These are phyloP conservation scores for Oenanthe javanica DNA, from an alignment of 140 eudicot genomes.

Conservation along the genomic window DNA sequence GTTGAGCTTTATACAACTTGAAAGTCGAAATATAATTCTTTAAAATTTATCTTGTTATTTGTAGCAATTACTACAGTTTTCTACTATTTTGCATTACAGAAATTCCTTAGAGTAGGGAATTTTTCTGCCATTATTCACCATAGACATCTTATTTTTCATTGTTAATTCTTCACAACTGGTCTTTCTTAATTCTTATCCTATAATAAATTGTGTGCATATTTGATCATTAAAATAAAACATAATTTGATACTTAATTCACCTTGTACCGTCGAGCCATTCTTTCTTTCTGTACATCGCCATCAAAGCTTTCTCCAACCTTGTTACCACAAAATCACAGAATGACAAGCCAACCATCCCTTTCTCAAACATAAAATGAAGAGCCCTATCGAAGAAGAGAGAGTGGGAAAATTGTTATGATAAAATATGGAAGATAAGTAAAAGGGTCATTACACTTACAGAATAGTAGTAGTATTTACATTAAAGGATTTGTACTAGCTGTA, in stretches of 20 bases:
- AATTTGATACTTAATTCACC: conserved; percentile 25
- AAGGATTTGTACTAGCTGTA: conserved; percentile 74
- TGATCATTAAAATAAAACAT: conserved; percentile 33
- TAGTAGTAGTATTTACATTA: conserved; percentile 45
- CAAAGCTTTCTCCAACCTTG: conserved; percentile 77
- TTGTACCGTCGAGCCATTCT: conserved; percentile 82
- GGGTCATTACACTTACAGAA: not conserved
- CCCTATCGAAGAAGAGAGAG: conserved; percentile 41
- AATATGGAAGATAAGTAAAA: not conserved
- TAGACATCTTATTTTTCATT: not conserved
- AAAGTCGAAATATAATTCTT: not conserved
- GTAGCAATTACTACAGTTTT: not conserved
- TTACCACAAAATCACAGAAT: conserved; percentile 94
- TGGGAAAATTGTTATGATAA: not conserved
- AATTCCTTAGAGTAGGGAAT: not conserved
- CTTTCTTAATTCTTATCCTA: not conserved
- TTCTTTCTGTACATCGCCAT: conserved; percentile 83
- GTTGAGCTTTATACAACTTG: not conserved
- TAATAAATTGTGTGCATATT: conserved; percentile 29
- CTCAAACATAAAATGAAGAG: conserved; percentile 95
- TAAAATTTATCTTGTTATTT: not conserved
- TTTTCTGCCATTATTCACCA: not conserved
- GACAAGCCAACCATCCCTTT: conserved; percentile 99
- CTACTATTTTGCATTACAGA: not conserved
- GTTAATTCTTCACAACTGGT: not conserved